A percentile compares a stretch with the other conserved stretches of the same genome.
Conservation (phyloP, 139 green algal species). For the Astrephomene gubernaculifera region DNA sequence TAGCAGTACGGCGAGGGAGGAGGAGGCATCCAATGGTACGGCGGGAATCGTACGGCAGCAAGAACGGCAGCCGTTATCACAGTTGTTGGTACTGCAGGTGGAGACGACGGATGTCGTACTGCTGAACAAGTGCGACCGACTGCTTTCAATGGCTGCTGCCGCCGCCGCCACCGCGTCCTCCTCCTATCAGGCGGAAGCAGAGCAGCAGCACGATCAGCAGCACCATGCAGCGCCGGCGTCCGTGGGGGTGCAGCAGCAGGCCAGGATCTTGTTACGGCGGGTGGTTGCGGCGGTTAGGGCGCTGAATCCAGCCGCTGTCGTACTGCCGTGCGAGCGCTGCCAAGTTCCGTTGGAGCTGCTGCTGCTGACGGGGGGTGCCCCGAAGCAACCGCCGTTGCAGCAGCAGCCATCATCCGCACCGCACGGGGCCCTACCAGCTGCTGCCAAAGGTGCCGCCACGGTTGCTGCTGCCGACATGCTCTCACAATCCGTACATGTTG, state of each 20-base stretch:
- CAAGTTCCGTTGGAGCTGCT: neutral
- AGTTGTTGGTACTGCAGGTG: constrained; percentile 19
- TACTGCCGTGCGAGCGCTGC: constrained; percentile 3
- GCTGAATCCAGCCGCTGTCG: constrained; percentile 21
- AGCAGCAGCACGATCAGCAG: neutral
- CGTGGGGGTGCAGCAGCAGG: neutral
- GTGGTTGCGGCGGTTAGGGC: constrained; percentile 5
- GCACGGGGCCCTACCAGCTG: neutral
- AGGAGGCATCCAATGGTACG: no score
- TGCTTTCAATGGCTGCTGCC: neutral
- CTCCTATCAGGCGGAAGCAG: neutral
- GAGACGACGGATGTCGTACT: constrained; percentile 35
- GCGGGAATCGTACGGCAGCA: neutral
- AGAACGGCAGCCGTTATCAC: neutral
- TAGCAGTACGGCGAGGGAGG: no score
- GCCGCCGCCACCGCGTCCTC: neutral
- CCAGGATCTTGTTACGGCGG: neutral
- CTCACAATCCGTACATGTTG: neutral
- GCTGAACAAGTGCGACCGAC: constrained; percentile 41
- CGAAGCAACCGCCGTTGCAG: neutral
- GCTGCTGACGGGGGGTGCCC: neutral
- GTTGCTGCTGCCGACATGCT: neutral
- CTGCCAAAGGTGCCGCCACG: neutral
- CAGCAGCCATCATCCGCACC: no score
- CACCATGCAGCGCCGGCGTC: neutral